phyloP scores from a whole-genome alignment of 768 basidiomycete genomes.

The Hypholoma sublateritium region DNA sequence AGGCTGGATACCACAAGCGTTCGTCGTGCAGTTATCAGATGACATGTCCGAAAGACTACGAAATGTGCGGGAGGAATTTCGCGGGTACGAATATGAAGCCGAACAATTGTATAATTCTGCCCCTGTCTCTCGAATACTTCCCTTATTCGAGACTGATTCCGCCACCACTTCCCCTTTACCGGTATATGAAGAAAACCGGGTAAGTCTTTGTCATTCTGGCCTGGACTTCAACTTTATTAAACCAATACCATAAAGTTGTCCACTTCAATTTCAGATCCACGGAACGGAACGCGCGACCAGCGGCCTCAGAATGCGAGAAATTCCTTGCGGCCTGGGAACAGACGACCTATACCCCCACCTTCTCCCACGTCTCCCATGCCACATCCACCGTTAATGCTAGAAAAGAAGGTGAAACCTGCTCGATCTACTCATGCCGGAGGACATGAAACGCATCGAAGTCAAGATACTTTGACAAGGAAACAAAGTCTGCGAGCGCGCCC shows the following conservation, averaged over 20 bases:
- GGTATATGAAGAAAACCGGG: constrained; percentile 12
- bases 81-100: constrained; percentile 47
- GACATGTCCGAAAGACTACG: constrained; percentile 50
- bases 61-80: constrained; percentile 41
- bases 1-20: constrained; percentile 79
- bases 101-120: constrained; percentile 43
- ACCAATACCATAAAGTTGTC: neutral
- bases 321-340: neutral
- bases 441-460: constrained; percentile 3
- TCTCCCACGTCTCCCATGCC: constrained; percentile 41
- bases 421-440: too few species aligned
- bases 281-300: neutral
- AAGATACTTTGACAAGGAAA: constrained; percentile 23
- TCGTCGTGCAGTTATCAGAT: constrained; percentile 54
- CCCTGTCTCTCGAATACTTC: constrained; percentile 29
- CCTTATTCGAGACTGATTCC: constrained; percentile 20
- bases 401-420: constrained; percentile 11
- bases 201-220: neutral
- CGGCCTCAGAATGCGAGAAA: neutral
- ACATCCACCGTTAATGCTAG: constrained; percentile 28
- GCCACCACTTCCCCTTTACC: constrained; percentile 11
- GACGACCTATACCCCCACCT: constrained; percentile 32
- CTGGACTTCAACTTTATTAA: neutral
- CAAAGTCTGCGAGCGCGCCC: constrained; percentile 37
- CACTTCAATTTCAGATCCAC: neutral